Base-by-base conservation (phyloP, 495 filamentous ascomycete genomes). In the Aspergillus sclerotiicarbonarius region DNA sequence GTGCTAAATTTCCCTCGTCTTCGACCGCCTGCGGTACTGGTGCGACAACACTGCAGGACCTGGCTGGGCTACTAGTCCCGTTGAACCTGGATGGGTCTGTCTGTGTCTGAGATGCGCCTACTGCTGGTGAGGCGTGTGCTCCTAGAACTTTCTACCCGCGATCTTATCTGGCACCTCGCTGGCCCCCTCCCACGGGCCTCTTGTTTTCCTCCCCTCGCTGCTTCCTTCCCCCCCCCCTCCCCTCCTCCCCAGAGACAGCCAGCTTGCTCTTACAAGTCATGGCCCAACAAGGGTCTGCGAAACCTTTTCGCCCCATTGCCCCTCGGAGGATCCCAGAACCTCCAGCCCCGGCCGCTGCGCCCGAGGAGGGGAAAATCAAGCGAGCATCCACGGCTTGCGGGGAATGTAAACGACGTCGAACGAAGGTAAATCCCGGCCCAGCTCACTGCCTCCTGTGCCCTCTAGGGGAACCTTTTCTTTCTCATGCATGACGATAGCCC, bases 341-440 rank as follows among this genome's bases (percentile, higher is more conserved):
- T 41, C 64, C 58, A 25, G 47, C 61, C 15, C 57, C 62, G 44
- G 61, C 49, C 18, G 47, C 58, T 19, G 45, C 55, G 15, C 43
- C 65, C 16, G 75, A 77, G 21, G 74, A 78, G 9, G 58, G 54
- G 35, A 67, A 71, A 48, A 71, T 69, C 47, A 77, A 71, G 53
- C 64, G 76, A 54, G 74, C 71, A 8, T 77, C 74, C 10, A 71
- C 70, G 12, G 76, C 76, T 20, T 78, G 76, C 58, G 61, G 55
- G 30, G 73, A 78, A 57, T 78, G 76, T 60, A 71, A 78, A 60
- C 67, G 60, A 49, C 65, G 71, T 43, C 70, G 76, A 29, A 77
- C 73, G 43, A 76, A 72, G 72, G 76, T 78, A 72, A 35, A 47
- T 53, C 15, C 25, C 15, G 37, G 37, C 37, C 37, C 37, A 25